These are phyloP conservation scores for Phytophthora macrochlamydospora DNA, from an alignment of 352 stramenopile genomes.

Conservation along the genomic window DNA sequence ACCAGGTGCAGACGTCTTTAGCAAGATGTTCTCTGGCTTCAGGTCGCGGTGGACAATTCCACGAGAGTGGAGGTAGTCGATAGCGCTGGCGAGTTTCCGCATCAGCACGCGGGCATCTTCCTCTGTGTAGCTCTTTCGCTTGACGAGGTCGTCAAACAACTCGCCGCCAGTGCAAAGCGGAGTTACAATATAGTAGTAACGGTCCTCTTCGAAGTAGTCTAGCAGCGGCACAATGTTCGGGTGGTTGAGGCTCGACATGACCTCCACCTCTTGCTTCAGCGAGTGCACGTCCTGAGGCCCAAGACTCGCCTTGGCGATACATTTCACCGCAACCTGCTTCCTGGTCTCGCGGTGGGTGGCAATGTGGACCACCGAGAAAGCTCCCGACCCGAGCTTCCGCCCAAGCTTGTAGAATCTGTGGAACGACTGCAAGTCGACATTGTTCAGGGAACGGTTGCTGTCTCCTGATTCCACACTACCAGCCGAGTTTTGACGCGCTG, in stretches of 20 bases:
- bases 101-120: slow-evolving; percentile 93
- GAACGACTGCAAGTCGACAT: slow-evolving; percentile 51
- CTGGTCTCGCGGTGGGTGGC: slow-evolving; percentile 71
- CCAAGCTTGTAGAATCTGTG: slow-evolving; percentile 83
- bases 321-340: slow-evolving; percentile 86
- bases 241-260: slow-evolving; percentile 75
- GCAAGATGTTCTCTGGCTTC: slow-evolving; percentile 91
- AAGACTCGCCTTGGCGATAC: slow-evolving; percentile 67
- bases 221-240: slow-evolving; percentile 75
- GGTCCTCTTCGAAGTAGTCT: slow-evolving; percentile 75
- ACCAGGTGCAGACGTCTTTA: slow-evolving; percentile 75
- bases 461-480: slow-evolving; percentile 41
- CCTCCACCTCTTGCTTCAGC: slow-evolving; percentile 73
- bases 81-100: slow-evolving; percentile 88
- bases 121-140: slow-evolving; percentile 95
- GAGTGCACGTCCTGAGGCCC: slow-evolving; percentile 54
- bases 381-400: slow-evolving; percentile 83
- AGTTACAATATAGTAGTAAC: slow-evolving; percentile 86
- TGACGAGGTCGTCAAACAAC: slow-evolving; percentile 95
- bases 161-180: slow-evolving; percentile 88
- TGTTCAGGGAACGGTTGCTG: slow-evolving; percentile 36
- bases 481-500: slow-evolving; percentile 49
- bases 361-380: slow-evolving; percentile 90
- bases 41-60: slow-evolving; percentile 93
- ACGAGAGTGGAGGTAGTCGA: slow-evolving; percentile 93